phyloP scores from a whole-genome alignment of 805 yeast genomes.

The Peterozyma toletana region DNA sequence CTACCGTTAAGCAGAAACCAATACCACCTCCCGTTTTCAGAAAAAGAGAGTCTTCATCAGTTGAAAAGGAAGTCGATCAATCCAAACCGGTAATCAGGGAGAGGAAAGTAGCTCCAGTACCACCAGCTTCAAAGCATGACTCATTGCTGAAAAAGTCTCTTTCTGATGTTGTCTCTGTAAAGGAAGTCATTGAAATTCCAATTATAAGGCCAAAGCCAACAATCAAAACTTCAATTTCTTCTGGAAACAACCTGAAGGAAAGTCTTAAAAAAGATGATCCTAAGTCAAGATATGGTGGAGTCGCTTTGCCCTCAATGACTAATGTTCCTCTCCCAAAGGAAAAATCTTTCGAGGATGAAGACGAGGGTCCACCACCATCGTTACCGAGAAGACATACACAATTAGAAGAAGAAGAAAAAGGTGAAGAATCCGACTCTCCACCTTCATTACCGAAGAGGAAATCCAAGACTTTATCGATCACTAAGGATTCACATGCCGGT shows the following conservation, averaged over 20 bases:
- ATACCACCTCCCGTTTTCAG: background rate
- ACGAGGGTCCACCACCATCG: background rate
- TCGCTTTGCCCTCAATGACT: constrained; percentile 9
- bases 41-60: background rate
- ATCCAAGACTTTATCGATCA: too few species aligned
- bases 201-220: constrained; percentile 9
- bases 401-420: background rate
- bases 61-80: background rate
- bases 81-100: too few species aligned
- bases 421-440: too few species aligned
- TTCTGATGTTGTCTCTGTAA: too few species aligned
- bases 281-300: background rate
- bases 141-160: too few species aligned
- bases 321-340: constrained; percentile 6
- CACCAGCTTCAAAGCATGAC: too few species aligned
- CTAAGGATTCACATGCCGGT: too few species aligned
- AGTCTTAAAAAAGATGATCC: background rate
- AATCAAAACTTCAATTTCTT: constrained; percentile 11
- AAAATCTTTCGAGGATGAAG: constrained; percentile 2
- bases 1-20: background rate
- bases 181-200: background rate
- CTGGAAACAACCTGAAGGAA: background rate
- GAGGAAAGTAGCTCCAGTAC: too few species aligned
- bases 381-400: background rate
- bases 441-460: too few species aligned